These are phyloP conservation scores for Talaromyces adpressus DNA, from an alignment of 495 filamentous ascomycete species.

Conservation along the genomic window DNA sequence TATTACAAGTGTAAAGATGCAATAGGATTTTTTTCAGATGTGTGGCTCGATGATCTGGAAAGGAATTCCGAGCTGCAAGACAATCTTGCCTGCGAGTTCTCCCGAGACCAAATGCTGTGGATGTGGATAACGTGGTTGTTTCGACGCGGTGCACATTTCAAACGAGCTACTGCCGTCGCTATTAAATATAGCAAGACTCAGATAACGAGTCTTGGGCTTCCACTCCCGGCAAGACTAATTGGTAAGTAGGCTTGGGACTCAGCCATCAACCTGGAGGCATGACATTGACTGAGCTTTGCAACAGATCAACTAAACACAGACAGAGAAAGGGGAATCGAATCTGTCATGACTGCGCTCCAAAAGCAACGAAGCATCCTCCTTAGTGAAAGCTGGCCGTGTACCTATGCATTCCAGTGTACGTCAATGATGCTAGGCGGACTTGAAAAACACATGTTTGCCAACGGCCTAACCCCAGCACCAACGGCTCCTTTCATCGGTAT, in stretches of 20 bases:
- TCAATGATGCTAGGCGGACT: slow-evolving; percentile 4
- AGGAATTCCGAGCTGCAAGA: too few relatives aligned
- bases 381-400: background rate
- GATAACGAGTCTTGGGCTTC: background rate
- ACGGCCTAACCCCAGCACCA: background rate
- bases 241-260: background rate
- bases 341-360: background rate
- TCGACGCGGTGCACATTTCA: background rate
- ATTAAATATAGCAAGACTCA: background rate
- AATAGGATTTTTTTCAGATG: slow-evolving; percentile 31
- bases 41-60: slow-evolving; percentile 26
- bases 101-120: slow-evolving; percentile 20
- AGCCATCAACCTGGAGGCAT: too few relatives aligned
- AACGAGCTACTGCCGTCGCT: slow-evolving; percentile 3
- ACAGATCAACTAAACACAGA: background rate
- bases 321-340: background rate
- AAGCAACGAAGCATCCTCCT: background rate
- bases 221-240: background rate
- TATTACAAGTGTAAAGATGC: slow-evolving; percentile 40
- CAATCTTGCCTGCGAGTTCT: background rate
- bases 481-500: background rate
- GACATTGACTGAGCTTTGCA: background rate
- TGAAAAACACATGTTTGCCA: background rate
- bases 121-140: slow-evolving; percentile 24
- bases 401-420: background rate